Percentiles rank a stretch among this genome's conserved stretches.
phyloP scores from a whole-genome alignment of 208 protist genomes.

The Acanthamoeba rhysodes region DNA sequence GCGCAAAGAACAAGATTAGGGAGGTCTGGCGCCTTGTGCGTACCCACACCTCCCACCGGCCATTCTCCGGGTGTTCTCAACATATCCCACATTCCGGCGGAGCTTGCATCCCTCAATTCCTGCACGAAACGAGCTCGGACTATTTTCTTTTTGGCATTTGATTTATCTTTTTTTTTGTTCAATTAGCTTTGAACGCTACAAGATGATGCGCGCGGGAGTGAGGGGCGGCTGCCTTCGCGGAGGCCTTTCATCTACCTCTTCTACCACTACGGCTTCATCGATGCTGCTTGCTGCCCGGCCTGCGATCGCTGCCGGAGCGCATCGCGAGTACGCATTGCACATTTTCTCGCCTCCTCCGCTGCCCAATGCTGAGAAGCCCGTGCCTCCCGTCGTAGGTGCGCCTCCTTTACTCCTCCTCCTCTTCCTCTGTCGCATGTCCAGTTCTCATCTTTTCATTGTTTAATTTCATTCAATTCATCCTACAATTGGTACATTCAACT shows the following conservation, averaged over 20 bases:
- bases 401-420: too few relatives aligned
- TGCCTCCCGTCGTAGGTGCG: not conserved
- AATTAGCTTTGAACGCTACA: not conserved
- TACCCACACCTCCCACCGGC: not conserved
- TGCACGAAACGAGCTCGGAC: not conserved
- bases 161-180: not conserved
- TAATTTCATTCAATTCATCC: too few relatives aligned
- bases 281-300: not conserved
- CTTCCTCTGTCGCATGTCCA: too few relatives aligned
- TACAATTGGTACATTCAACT: not conserved
- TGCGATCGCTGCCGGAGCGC: too few relatives aligned
- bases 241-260: not conserved
- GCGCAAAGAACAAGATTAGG: slow-evolving; percentile 32
- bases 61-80: slow-evolving; percentile 22
- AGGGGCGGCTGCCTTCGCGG: not conserved
- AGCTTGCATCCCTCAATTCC: not conserved
- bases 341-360: not conserved
- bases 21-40: not conserved
- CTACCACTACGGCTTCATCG: not conserved
- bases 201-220: not conserved
- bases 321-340: not conserved
- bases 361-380: slow-evolving; percentile 5
- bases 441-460: not conserved
- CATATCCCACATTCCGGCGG: not conserved
- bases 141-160: too few relatives aligned